Evolutionary conservation across 345 rosid species (phyloP), one percentile per base, ranked within the genome.

Genomic region (Linum lewisii): DNA sequence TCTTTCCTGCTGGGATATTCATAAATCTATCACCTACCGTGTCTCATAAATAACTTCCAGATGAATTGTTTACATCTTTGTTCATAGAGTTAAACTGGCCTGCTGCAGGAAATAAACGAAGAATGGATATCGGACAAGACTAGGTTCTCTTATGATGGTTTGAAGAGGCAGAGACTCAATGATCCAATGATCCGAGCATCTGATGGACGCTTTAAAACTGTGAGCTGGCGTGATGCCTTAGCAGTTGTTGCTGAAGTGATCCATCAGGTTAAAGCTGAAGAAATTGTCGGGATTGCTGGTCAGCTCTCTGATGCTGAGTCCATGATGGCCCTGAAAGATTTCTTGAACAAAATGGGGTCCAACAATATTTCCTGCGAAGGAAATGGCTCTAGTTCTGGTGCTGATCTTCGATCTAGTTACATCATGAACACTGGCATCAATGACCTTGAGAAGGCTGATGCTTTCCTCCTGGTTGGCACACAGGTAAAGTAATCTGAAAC

Each of bases 61-160:
- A 7, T 16, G 15, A 11, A 16, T 42, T 42, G 47, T 5, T 42
- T 42, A 16, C 47, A 42, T 42, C 10, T 34, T 5, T 54, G 25
- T 57, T 71, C 32, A 59, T 55, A 52, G 2, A 59, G 58, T 24
- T 74, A 47, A 23, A 24, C 44, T 55, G 26, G 10, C 22, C 11
- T 75, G 25, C 78, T 74, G 63, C 84, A 94, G 99, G 99, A 94
- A 57, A 87, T 94, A 62, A 94, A 94, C 69, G 97, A 94, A 76
- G 99, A 94, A 68, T 94, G 99, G 99, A 90, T 94, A 76, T 94
- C 99, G 52, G 99, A 94, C 69, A 94, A 94, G 78, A 94, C 97
- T 23, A 79, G 99, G 42, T 94, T 94, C 67, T 76, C 83, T 61
- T 94, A 90, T 74, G 99, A 94, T 67, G 99, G 99, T 69, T 72